Evolutionary conservation across 129 eudicot genomes (phyloP).

Genomic region (Flaveria brownii): DNA sequence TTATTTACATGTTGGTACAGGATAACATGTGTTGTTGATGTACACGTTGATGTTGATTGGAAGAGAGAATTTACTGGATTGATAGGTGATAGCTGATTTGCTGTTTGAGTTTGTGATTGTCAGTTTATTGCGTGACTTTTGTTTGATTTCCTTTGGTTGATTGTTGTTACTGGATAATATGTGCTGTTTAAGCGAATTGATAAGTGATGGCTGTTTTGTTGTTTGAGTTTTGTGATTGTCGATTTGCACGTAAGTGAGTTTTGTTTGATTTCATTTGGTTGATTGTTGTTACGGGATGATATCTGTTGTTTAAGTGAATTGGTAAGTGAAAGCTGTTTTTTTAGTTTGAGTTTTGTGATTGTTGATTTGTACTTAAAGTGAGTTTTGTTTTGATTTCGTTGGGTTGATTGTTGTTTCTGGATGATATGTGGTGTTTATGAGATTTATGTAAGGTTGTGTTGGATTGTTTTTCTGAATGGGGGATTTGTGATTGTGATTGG

Average conservation of each 20-base stretch:
- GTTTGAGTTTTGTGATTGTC: background rate
- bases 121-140: background rate
- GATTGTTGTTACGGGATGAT: background rate
- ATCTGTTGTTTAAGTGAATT: background rate
- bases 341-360: background rate
- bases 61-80: no score
- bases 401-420: background rate
- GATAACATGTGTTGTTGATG: no score
- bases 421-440: background rate
- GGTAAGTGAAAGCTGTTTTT: background rate
- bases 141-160: background rate
- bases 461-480: no score
- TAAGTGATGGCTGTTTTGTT: background rate
- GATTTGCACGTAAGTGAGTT: background rate
- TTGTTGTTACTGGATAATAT: background rate
- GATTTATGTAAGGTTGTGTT: background rate
- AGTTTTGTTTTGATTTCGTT: background rate
- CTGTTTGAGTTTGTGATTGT: background rate
- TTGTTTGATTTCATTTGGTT: background rate
- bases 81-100: no score
- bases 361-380: background rate
- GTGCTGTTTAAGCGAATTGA: background rate
- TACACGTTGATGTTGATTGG: no score
- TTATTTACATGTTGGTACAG: no score
- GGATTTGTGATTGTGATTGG: no score